Conservation (phyloP, 352 stramenopile species). For the Elongisporangium anandrum region DNA sequence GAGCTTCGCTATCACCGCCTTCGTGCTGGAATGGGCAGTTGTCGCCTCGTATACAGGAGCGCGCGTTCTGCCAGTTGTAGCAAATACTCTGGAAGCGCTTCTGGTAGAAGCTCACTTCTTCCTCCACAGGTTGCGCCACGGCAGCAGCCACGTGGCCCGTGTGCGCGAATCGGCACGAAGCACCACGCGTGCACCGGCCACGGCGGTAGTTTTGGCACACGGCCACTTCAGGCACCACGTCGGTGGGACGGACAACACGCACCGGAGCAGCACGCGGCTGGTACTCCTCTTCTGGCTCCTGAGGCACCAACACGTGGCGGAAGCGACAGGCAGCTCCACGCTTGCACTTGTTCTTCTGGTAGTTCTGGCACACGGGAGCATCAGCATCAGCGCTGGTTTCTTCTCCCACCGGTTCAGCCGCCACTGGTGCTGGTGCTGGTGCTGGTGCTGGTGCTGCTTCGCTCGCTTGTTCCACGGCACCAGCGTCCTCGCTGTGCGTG, state of each 20-base stretch:
- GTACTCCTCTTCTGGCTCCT: conserved; percentile 4
- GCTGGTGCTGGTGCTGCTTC: conserved; percentile 3
- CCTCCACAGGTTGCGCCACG: conserved; percentile 25
- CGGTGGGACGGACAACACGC: conserved; percentile 29
- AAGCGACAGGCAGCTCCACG: conserved; percentile 56
- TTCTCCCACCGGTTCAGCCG: conserved; percentile 15
- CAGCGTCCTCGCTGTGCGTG: conserved; percentile 6
- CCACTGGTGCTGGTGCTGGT: conserved; percentile 1
- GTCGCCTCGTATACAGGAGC: conserved; percentile 32
- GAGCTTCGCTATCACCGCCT: not conserved
- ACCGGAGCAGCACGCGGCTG: conserved; percentile 17
- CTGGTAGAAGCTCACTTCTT: conserved; percentile 51
- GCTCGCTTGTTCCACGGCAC: conserved; percentile 4
- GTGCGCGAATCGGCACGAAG: conserved; percentile 57
- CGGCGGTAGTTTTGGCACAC: conserved; percentile 50
- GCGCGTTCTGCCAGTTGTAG: conserved; percentile 56
- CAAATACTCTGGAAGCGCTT: conserved; percentile 62
- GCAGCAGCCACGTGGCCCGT: conserved; percentile 17
- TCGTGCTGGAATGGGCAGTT: conserved; percentile 53
- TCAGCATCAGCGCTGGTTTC: conserved; percentile 34
- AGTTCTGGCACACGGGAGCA: conserved; percentile 59
- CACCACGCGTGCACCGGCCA: conserved; percentile 36
- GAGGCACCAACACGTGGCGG: conserved; percentile 32
- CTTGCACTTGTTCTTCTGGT: conserved; percentile 68
- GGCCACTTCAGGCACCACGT: conserved; percentile 38